Base-by-base conservation (phyloP, 2,329 filamentous ascomycete genomes). In the Diaporthe citrichinensis region DNA sequence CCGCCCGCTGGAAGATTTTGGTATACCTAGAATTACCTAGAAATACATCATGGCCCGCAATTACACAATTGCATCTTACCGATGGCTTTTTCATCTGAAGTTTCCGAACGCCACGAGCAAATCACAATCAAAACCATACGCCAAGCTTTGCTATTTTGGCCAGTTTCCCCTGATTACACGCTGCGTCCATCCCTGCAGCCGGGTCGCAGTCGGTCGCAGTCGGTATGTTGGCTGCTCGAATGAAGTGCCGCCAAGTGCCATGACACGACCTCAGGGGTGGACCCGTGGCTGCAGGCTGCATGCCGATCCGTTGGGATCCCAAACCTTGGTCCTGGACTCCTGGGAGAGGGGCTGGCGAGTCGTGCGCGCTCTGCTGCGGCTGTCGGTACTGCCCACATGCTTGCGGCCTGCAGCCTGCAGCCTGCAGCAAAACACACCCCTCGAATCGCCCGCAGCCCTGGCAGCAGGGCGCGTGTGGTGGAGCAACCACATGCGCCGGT, bases 241-340 rank as follows among this genome's bases (percentile, higher is more conserved):
- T 69, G 65, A 69, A 41, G 65, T 69, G 65, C 65, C 65, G 65
- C 65, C 65, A 68, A 68, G 65, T 68, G 65, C 65, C 65, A 55
- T 55, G 65, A 39, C 65, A 69, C 65, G 34, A 69, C 65, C 65
- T 69, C 65, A 69, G 46, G 65, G 65, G 65, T 69, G 65, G 65
- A 12, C n/a, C 31, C 17, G 34, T 51, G 49, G 65, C 65, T 55
- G 62, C 62, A 39, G 14, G 65, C 65, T 55, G 49, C 65, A 31
- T 31, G 65, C 65, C 49, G 65, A 69, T 69, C 62, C 49, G 34
- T 69, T 69, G 65, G 65, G 65, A 69, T 69, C 65, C 65, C 65
- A 14, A 55, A 41, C 34, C 65, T 69, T 65, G 61, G 61, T 31
- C 57, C 34, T 61, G 57, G 57, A 14, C 31, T 17, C 12, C 17